These are phyloP conservation scores for Pezizomycotina sp. DNA, from an alignment of 2,329 filamentous ascomycete genomes.

Conservation along the genomic window DNA sequence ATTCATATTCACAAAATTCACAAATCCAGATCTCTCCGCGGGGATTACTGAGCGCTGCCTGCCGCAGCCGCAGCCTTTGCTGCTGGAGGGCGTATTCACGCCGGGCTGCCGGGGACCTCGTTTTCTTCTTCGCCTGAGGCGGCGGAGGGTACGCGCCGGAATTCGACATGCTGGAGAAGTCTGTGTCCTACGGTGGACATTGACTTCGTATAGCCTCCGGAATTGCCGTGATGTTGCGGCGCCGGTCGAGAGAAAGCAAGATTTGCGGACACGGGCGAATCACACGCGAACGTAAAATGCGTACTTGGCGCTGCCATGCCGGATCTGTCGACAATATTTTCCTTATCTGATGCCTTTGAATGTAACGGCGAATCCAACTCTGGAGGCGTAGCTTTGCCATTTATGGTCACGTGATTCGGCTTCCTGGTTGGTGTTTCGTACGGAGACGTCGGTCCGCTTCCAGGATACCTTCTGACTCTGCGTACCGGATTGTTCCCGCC, in stretches of 20 bases:
- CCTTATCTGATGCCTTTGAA: conserved; percentile 17
- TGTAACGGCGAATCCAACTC: too few species aligned
- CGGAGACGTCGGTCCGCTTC: conserved; percentile 7
- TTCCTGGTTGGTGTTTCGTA: conserved; percentile 5
- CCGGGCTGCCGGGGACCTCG: conserved; percentile 55
- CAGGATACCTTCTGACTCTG: conserved; percentile 14
- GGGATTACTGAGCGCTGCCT: conserved; percentile 15
- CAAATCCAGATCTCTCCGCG: conserved; percentile 78
- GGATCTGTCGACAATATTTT: conserved; percentile 11
- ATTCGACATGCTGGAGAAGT: conserved; percentile 37
- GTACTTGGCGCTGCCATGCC: conserved; percentile 30
- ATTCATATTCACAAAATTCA: conserved; percentile 95
- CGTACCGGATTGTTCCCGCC: conserved; percentile 11
- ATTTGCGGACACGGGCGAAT: conserved; percentile 40
- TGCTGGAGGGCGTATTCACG: conserved; percentile 56
- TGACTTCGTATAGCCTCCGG: conserved; percentile 20
- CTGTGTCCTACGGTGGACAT: conserved; percentile 39
- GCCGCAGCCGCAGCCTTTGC: conserved; percentile 48
- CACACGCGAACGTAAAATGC: conserved; percentile 93
- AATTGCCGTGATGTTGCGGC: conserved; percentile 27
- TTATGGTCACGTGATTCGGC: conserved; percentile 19
- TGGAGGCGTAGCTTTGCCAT: conserved; percentile 10
- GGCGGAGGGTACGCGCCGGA: conserved; percentile 29
- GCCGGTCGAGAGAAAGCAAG: conserved; percentile 23
- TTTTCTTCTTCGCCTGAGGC: conserved; percentile 39